Evolutionary conservation across 768 basidiomycete species (phyloP).

Genomic region (Mycena latifolia): DNA sequence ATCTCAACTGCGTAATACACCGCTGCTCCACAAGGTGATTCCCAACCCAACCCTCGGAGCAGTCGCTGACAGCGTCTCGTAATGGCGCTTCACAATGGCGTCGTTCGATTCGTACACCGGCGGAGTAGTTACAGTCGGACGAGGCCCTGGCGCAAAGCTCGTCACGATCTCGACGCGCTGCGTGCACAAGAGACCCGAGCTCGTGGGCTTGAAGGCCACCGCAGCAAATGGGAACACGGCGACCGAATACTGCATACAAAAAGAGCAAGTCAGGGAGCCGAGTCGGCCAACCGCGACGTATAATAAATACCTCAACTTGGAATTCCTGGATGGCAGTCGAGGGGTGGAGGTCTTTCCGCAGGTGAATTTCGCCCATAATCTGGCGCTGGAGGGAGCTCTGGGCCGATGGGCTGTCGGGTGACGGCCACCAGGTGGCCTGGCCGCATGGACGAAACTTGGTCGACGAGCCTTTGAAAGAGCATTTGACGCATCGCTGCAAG

Average conservation of each 20-base stretch:
- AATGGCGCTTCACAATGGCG: conserved; percentile 4
- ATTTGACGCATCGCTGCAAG: conserved; percentile 23
- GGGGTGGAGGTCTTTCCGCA: conserved; percentile 24
- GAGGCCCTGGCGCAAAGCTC: conserved; percentile 20
- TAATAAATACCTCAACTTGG: conserved; percentile 17
- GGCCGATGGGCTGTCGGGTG: conserved; percentile 4
- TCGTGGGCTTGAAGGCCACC: conserved; percentile 11
- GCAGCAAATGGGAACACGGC: conserved; percentile 25
- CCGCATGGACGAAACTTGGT: conserved; percentile 13
- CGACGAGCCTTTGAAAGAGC: background rate
- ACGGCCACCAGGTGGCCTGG: conserved; percentile 32
- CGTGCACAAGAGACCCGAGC: conserved; percentile 11
- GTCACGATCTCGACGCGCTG: conserved; percentile 31
- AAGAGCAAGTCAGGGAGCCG: too few relatives aligned
- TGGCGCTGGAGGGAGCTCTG: conserved; percentile 13
- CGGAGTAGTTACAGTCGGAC: background rate
- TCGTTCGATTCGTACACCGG: conserved; percentile 12
- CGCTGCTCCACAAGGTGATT: background rate
- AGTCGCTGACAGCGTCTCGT: background rate
- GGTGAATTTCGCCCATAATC: conserved; percentile 26
- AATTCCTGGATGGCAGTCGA: conserved; percentile 15
- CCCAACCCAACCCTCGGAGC: background rate
- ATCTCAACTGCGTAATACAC: too few relatives aligned
- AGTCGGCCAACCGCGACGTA: too few relatives aligned
- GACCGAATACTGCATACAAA: conserved; percentile 27